phyloP scores from a whole-genome alignment of 495 filamentous ascomycete species.

The Hypoxylon fragiforme region DNA sequence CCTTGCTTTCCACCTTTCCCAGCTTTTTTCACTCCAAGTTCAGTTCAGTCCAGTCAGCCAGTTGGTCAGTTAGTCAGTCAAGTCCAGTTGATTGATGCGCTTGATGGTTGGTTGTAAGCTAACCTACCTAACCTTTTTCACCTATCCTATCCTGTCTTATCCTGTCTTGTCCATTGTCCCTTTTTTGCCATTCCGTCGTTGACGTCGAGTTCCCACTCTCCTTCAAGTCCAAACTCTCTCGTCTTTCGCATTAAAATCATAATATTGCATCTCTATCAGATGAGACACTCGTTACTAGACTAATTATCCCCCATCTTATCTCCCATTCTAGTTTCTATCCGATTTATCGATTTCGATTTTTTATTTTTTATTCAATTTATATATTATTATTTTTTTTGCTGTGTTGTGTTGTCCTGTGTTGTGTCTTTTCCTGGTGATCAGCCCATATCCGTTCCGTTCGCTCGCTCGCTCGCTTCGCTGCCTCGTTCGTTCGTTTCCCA shows the following conservation, averaged over 20 bases:
- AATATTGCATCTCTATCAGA: conserved; percentile 10
- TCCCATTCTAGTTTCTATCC: neutral
- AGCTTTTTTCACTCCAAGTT: neutral
- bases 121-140: no score
- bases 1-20: conserved; percentile 16
- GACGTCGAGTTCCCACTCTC: conserved; percentile 36
- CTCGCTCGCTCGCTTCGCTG: conserved; percentile 3
- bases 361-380: neutral
- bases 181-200: conserved; percentile 15
- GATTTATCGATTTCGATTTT: neutral
- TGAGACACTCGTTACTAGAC: conserved; percentile 12
- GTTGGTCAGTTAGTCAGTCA: no score
- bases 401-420: neutral
- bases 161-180: conserved; percentile 17
- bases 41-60: no score
- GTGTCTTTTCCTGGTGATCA: conserved; percentile 9
- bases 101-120: conserved; percentile 1
- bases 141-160: no score
- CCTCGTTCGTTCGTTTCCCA: neutral
- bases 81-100: conserved; percentile 1
- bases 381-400: neutral
- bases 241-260: conserved; percentile 9
- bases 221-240: conserved; percentile 29
- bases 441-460: conserved; percentile 1
- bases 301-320: conserved; percentile 2